Evolutionary conservation across 2,329 filamentous ascomycete genomes (phyloP), one percentile per base, ranked within the genome.

Genomic region (Aspergillus piperis): DNA sequence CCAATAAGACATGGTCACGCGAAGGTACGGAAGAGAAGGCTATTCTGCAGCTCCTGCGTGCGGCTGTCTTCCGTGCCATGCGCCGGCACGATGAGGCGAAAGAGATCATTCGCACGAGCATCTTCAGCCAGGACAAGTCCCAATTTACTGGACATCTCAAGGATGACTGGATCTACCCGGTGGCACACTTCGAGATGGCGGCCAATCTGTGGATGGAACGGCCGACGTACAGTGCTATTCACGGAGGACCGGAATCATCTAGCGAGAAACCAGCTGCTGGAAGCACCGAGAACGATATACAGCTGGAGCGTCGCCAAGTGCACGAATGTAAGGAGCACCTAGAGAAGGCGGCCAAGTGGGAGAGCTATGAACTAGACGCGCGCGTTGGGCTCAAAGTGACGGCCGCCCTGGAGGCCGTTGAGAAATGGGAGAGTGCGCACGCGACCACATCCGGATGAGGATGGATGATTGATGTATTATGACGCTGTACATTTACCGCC

Each of bases 151-250:
- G 79, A 3, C 67, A 73, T 41, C 68, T 79, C 19, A 77, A 76
- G 57, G 81, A 84, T 61, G 78, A 83, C 61, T 83, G 81, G 89
- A 90, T 74, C 79, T 81, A 88, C 83, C 91, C 94, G 0, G 86
- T 88, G 0, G 92, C 90, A 1, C 83, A 91, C 66, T 97, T 97
- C 75, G 95, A 99, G 77, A 86, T 95, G 80, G 92, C 88, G 0
- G 91, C 90, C 7, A 86, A 91, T 57, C 80, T 88, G 1, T 99
- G 94, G 93, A 82, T 84, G 59, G 89, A 94, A 69, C 68, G 81
- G 8, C 73, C 73, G 61, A 76, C 63, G 54, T 82, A 77, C 64
- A 57, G 68, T 39, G 58, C 75, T 74, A 30, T 78, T 32, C 68
- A 76, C 57, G 64, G 69, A 13, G 60, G 58, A 32, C 41, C 65